phyloP scores from a whole-genome alignment of 2,329 filamentous ascomycete genomes.

The Lecanoromycetidae sp. region DNA sequence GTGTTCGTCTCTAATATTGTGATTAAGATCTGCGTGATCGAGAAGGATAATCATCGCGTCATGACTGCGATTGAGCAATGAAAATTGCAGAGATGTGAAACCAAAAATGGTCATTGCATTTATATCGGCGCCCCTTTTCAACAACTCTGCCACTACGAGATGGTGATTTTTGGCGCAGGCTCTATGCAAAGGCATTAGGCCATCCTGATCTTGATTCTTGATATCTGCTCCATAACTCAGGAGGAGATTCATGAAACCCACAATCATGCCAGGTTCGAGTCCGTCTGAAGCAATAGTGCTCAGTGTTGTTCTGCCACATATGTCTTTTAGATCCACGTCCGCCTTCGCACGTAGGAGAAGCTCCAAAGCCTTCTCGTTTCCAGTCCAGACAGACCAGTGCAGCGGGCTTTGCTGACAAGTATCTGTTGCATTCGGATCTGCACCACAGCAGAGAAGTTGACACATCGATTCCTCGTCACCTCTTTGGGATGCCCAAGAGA shows the following conservation, averaged over 20 bases:
- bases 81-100: background rate
- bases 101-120: background rate
- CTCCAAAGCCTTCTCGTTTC: background rate
- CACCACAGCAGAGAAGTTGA: slow-evolving; percentile 1
- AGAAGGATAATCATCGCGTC: background rate
- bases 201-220: background rate
- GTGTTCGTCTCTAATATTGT: background rate
- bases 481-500: background rate
- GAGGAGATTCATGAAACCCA: background rate
- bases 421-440: background rate
- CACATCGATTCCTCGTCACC: background rate
- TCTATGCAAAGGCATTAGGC: background rate
- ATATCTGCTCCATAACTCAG: background rate
- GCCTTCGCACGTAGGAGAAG: background rate
- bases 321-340: background rate
- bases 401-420: background rate
- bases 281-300: background rate
- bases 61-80: background rate
- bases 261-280: background rate
- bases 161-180: background rate
- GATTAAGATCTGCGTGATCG: background rate
- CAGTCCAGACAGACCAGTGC: background rate
- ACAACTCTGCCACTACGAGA: background rate
- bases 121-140: background rate
- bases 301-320: background rate